Evolutionary conservation across 169 alveolate species (phyloP).

Genomic region (Plasmodium yoelii): DNA sequence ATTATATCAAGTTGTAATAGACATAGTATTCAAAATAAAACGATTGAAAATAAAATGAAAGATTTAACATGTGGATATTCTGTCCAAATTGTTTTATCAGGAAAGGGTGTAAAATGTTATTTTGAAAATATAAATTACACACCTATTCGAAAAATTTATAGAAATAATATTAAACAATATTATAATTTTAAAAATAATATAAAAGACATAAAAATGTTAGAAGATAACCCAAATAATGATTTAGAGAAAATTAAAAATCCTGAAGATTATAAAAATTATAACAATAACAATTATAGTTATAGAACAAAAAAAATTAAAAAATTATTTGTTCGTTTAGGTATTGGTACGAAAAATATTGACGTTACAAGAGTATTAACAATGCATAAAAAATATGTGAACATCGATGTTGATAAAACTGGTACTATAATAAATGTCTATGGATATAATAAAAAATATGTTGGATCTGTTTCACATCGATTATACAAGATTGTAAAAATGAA

Average conservation of each 20-base stretch:
- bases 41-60: conserved; percentile 80
- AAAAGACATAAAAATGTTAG: conserved; percentile 30
- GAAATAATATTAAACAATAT: conserved; percentile 63
- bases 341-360: conserved; percentile 89
- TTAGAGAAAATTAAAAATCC: not conserved
- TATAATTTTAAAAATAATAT: conserved; percentile 26
- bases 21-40: conserved; percentile 75
- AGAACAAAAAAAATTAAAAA: conserved; percentile 84
- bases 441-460: conserved; percentile 88
- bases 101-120: conserved; percentile 91
- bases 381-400: conserved; percentile 84
- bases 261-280: not conserved
- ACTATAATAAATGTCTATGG: conserved; percentile 86
- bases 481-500: conserved; percentile 87
- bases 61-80: conserved; percentile 89
- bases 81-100: conserved; percentile 88
- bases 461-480: conserved; percentile 87
- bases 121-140: conserved; percentile 80
- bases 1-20: conserved; percentile 81
- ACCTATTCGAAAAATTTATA: conserved; percentile 32
- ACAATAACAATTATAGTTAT: conserved; percentile 24
- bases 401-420: conserved; percentile 85
- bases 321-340: conserved; percentile 89
- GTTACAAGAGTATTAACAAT: conserved; percentile 85
- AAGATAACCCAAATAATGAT: conserved; percentile 6